Evolutionary conservation across 1,284 basidiomycete species (phyloP), one percentile per base, ranked within the genome.

Genomic region (Phylloporus gajari): DNA sequence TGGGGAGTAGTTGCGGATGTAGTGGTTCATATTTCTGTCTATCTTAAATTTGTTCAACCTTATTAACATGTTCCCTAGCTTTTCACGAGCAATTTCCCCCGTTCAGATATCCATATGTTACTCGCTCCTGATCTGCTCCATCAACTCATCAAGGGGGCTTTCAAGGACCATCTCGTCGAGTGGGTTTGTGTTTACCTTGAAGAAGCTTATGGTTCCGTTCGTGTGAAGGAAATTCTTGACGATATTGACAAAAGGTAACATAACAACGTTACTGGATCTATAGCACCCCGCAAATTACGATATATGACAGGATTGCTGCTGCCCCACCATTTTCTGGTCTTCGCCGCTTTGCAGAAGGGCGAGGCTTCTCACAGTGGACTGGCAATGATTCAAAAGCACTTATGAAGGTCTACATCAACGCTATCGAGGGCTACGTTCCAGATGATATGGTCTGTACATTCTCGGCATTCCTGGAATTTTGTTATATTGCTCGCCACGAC

Each of bases 111-210:
- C 5, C 15, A 63, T 9, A 8, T 60, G 13, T 9, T 73, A 4
- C 58, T 73, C 4, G 38, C 72, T 1, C 70, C 64, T 0, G 64
- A 73, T 27, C 35, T 73, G 3, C 48, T 73, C 4, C 70, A 73
- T 32, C 70, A 73, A 13, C 42, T 73, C 3, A 66, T 71, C 12
- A 66, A 61, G 21, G 65, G 19, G 1, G 9, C 1, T 17, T 72
- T 72, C 23, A 72, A 72, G 11, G 72, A 72, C 13, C 70, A 72
- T 9, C n/a, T 72, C 1, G 58, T 72, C 0, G 63, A 72, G 7
- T 72, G 72, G 72, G 53, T 72, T 1, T 58, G 44, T 5, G 15
- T 17, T 7, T 71, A 64, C 35, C n/a, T 67, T 12, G 19, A 21
- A 3, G 8, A 21, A 23, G 27, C 19, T 17, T 23, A 60, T 25